Conservation (phyloP, 2,329 filamentous ascomycete species). For the Zymoseptoria ardabiliae region DNA sequence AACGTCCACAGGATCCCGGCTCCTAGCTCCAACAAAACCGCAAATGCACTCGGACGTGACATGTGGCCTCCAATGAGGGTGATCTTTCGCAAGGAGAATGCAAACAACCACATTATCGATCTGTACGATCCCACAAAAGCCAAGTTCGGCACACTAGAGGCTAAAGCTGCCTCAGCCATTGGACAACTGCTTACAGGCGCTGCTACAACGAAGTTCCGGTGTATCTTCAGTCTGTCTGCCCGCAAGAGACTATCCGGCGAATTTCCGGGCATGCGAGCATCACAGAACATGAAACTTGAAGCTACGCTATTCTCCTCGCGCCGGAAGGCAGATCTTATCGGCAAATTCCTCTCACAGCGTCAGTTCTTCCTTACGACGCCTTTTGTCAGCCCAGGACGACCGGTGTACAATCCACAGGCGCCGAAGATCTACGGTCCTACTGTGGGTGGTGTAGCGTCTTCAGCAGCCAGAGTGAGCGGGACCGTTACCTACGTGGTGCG, state of each 20-base stretch:
- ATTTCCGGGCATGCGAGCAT: conserved; percentile 54
- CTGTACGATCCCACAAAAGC: conserved; percentile 64
- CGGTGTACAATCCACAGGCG: conserved; percentile 70
- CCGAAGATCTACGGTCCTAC: conserved; percentile 32
- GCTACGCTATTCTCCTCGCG: conserved; percentile 74
- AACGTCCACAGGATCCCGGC: conserved; percentile 20
- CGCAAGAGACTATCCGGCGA: conserved; percentile 60
- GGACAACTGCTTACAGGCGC: conserved; percentile 63
- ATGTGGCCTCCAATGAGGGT: conserved; percentile 70
- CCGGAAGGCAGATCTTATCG: conserved; percentile 58
- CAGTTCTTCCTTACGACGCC: conserved; percentile 61
- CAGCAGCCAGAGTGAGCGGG: not conserved
- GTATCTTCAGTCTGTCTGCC: conserved; percentile 62
- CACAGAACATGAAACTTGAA: conserved; percentile 55
- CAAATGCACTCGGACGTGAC: conserved; percentile 7
- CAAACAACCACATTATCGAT: conserved; percentile 52
- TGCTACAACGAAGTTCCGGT: conserved; percentile 54
- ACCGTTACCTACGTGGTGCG: conserved; percentile 41
- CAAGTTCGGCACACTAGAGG: conserved; percentile 70
- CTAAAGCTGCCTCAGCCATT: conserved; percentile 58
- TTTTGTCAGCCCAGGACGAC: conserved; percentile 59
- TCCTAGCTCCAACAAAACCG: conserved; percentile 3
- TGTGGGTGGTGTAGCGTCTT: conserved; percentile 2
- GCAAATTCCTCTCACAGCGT: conserved; percentile 57
- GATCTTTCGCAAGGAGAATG: conserved; percentile 46